Percentiles rank a stretch among this genome's conserved stretches.
Evolutionary conservation across 768 basidiomycete species (phyloP).

Genomic region (Leccinum ochraceum): DNA sequence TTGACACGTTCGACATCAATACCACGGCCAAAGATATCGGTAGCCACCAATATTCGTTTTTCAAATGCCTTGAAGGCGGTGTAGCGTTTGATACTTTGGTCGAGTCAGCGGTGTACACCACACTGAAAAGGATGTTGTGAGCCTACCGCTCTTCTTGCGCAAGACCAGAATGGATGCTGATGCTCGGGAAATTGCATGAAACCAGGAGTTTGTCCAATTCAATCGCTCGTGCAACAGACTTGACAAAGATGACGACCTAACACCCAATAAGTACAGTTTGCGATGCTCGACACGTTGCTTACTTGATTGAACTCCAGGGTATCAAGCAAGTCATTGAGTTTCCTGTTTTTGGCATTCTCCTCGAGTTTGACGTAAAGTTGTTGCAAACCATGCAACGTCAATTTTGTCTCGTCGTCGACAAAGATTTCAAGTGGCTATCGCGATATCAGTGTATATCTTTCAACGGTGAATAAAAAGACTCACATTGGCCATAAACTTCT

Average conservation of each 20-base stretch:
- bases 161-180: conserved; percentile 94
- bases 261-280: conserved; percentile 5
- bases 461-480: conserved; percentile 32
- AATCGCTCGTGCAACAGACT: conserved; percentile 95
- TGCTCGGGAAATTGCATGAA: conserved; percentile 98
- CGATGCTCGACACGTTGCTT: conserved; percentile 3
- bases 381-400: conserved; percentile 96
- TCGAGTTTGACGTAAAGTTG: conserved; percentile 99
- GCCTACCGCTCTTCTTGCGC: conserved; percentile 94
- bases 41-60: conserved; percentile 98
- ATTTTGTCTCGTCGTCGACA: conserved; percentile 98
- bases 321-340: conserved; percentile 93
- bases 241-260: conserved; percentile 99
- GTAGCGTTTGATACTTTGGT: conserved; percentile 83
- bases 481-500: conserved; percentile 99
- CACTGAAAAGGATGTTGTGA: neutral
- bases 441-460: neutral
- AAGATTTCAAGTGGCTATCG: conserved; percentile 97
- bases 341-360: conserved; percentile 94
- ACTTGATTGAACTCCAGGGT: conserved; percentile 99
- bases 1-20: conserved; percentile 99
- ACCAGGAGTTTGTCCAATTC: conserved; percentile 95
- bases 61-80: conserved; percentile 99
- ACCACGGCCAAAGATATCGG: conserved; percentile 98
- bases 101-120: conserved; percentile 6